A percentile compares a stretch with the other conserved stretches of the same genome.
phyloP scores from a whole-genome alignment of 352 stramenopile genomes.

The Pythium folliculosum region DNA sequence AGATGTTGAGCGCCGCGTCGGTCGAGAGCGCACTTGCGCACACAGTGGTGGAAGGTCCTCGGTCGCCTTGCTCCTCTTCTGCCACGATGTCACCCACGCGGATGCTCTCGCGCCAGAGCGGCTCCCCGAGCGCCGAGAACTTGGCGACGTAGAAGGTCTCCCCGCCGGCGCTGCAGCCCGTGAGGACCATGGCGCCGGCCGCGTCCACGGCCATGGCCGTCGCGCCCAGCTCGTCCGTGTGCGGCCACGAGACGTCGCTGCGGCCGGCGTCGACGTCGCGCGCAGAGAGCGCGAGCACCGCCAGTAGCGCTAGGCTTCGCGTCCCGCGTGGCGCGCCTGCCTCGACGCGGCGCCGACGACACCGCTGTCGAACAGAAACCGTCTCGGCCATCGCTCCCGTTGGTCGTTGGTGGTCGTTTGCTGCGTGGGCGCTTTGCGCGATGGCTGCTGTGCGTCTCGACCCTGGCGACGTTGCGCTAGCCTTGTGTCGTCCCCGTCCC shows the following conservation, averaged over 20 bases:
- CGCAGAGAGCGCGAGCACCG: not conserved
- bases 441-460: not conserved
- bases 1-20: conserved; percentile 10
- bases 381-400: too few species aligned
- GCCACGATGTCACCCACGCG: not conserved
- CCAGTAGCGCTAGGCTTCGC: not conserved
- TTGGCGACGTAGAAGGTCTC: conserved; percentile 18
- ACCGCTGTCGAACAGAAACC: not conserved
- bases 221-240: conserved; percentile 5
- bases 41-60: not conserved
- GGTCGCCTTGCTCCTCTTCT: not conserved
- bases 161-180: not conserved
- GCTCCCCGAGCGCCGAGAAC: conserved; percentile 7
- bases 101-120: conserved; percentile 12
- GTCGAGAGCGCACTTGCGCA: conserved; percentile 11
- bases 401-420: too few species aligned
- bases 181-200: conserved; percentile 17
- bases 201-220: conserved; percentile 19
- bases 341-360: not conserved
- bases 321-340: not conserved
- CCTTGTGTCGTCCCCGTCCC: too few species aligned
- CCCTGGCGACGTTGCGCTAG: not conserved
- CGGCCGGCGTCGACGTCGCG: not conserved
- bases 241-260: conserved; percentile 18
- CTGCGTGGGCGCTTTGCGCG: not conserved